phyloP scores from a whole-genome alignment of 2,329 filamentous ascomycete genomes.

The Chaetomium sp. region DNA sequence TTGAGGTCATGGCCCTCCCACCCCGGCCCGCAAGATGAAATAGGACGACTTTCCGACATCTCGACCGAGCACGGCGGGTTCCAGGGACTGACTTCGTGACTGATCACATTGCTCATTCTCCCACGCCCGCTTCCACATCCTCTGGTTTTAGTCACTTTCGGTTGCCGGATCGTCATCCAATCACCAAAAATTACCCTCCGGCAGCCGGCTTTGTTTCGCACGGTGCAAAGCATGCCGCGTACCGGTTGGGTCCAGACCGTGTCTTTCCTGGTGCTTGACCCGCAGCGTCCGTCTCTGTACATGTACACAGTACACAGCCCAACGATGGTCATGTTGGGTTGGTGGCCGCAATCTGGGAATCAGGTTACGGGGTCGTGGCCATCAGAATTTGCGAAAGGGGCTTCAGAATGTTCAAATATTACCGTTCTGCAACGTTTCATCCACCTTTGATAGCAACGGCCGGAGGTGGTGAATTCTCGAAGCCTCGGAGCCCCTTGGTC shows the following conservation, averaged over 20 bases:
- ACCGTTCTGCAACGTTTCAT: not conserved
- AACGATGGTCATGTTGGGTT: slow-evolving; percentile 5
- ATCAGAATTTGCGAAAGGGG: not conserved
- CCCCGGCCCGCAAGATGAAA: not conserved
- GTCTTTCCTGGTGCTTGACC: no score
- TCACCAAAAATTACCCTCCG: not conserved
- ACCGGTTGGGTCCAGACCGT: not conserved
- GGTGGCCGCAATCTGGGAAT: not conserved
- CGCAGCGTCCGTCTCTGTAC: not conserved
- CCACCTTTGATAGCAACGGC: not conserved
- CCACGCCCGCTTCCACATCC: not conserved
- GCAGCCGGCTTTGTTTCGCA: slow-evolving; percentile 5
- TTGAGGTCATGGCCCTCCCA: not conserved
- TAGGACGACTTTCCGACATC: not conserved
- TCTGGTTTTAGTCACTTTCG: not conserved
- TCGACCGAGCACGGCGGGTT: not conserved
- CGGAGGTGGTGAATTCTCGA: not conserved
- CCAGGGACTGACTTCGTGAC: not conserved
- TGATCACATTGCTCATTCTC: not conserved
- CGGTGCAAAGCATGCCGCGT: slow-evolving; percentile 4
- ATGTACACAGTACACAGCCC: not conserved
- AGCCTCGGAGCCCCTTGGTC: not conserved
- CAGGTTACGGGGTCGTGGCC: not conserved
- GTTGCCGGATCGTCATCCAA: slow-evolving; percentile 4
- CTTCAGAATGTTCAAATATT: not conserved